Base-by-base conservation (phyloP, 225 moss, liverwort and hornwort genomes). In the Physcomitrellopsis africana region DNA sequence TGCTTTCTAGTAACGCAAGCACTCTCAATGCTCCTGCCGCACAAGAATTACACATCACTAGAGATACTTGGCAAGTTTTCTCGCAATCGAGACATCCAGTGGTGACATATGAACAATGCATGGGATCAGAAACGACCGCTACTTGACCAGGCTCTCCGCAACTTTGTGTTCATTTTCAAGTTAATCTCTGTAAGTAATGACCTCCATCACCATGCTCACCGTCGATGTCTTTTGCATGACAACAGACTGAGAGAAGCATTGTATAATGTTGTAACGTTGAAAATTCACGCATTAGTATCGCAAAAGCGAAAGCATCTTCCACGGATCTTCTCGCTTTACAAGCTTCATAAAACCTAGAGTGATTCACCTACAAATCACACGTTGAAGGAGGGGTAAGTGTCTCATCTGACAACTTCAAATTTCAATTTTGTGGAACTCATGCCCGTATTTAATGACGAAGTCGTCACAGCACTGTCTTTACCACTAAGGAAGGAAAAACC, bases 171-270 rank as follows among this genome's bases (percentile, higher is more conserved):
- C 15, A 51, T 19, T 56, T 18, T 1, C 20, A 19, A 18, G 10
- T 19, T 18, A 19, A 56, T 20, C 55, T 49, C 7, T 59, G 13
- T 10, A 18, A 19, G 13, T 1, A 61, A 18, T 37, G 13, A 61
- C 1, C 1, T 24, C 4, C 26, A 6, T 18, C 60, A 68, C 44
- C 23, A 2, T 27, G 47, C 89, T 72, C 81, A 91, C 91, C 91
- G 73, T 89, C 91, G 11, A 84, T 81, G 62, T 91, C 91, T 76
- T 73, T 72, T 51, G 89, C 86, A 27, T 83, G 82, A 56, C 86
- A 82, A 55, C 91, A 91, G 18, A 91, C 86, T 65, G 79, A 80
- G 16, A 91, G 84, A 72, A 91, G 89, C 91, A 91, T 91, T 20
- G 86, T 91, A 79, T 82, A 91, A 9, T 81, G 70, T 46, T 80